Base-by-base conservation (phyloP, 768 basidiomycete species). In the Boletus subcaerulescens region DNA sequence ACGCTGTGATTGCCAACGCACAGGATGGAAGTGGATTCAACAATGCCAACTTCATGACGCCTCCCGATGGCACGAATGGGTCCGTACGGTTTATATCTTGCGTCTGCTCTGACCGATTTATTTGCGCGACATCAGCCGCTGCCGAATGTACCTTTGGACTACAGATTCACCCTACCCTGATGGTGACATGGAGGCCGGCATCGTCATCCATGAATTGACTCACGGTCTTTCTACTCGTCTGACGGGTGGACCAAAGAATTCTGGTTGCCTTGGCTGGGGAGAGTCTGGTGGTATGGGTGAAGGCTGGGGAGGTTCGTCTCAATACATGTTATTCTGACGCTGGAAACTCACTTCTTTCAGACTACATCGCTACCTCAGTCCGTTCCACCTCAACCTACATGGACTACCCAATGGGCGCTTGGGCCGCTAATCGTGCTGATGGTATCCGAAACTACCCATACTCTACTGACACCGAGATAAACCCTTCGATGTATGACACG, bases 271-370 rank as follows among this genome's bases (percentile, higher is more conserved):
- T 52, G 93, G 92, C 12, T 98, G 90, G 87, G 95, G 96, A 48
- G 94, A 98, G 75, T 80, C 86, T 26, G 96, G 96, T 38, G 96
- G 94, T 24, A 98, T 98, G 95, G 95, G 95, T 60, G 93, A 97
- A 73, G 94, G 94, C 14, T 97, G 94, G 94, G 94, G 94, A 59
- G 86, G 83, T 80, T 52, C 43, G 75, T 71, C 22, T 14, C 4
- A 0, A 8, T 5, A 5, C 20, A 13, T 51, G 0, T 41, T 10
- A 3, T 10, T 13, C 24, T 46, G 5, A 10, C 53, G 6, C 48
- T 43, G 5, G 15, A 22, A 29, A 41, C 47, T 52, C 10, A 63
- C 18, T 2, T 40, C 3, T 22, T 11, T 31, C 45, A 77, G 91
- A 94, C 63, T 93, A 87, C 75, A 74, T 97, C 47, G 95, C 93